These are phyloP conservation scores for Annulohypoxylon moriforme DNA, from an alignment of 495 filamentous ascomycete genomes.

Conservation along the genomic window DNA sequence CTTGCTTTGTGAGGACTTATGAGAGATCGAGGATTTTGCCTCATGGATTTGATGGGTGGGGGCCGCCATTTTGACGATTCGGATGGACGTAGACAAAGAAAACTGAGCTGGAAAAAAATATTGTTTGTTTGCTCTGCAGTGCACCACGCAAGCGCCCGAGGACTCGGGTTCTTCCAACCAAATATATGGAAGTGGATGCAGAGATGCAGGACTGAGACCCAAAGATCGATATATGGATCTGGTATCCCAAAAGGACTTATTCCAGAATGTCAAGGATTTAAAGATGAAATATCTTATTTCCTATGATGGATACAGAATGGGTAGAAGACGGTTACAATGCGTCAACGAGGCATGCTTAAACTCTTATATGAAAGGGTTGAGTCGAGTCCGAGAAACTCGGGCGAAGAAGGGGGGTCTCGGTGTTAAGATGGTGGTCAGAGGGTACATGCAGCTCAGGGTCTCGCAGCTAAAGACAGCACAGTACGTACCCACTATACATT, in stretches of 20 bases:
- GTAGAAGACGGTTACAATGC: slow-evolving; percentile 3
- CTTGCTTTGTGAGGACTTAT: slow-evolving; percentile 20
- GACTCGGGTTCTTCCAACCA: not conserved
- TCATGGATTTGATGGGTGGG: not conserved
- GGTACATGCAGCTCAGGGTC: not conserved
- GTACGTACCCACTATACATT: not conserved
- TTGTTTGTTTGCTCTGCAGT: not conserved
- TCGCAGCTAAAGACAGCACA: not conserved
- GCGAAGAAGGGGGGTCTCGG: not conserved
- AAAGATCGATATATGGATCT: not conserved
- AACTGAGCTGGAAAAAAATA: not conserved
- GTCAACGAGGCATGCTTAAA: not conserved
- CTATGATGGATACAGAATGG: not conserved
- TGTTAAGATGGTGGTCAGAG: slow-evolving; percentile 2
- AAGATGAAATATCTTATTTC: not conserved
- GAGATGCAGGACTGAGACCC: not conserved
- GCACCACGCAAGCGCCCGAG: slow-evolving; percentile 2
- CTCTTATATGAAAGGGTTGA: slow-evolving; percentile 11
- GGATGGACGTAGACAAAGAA: not conserved
- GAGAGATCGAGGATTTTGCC: not conserved
- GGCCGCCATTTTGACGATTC: not conserved
- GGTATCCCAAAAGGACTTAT: not conserved
- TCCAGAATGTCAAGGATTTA: not conserved
- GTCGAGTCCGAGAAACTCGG: slow-evolving; percentile 8
- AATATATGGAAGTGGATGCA: no score